Evolutionary conservation across 768 basidiomycete species (phyloP).

Genomic region (Suillus tomentosus): DNA sequence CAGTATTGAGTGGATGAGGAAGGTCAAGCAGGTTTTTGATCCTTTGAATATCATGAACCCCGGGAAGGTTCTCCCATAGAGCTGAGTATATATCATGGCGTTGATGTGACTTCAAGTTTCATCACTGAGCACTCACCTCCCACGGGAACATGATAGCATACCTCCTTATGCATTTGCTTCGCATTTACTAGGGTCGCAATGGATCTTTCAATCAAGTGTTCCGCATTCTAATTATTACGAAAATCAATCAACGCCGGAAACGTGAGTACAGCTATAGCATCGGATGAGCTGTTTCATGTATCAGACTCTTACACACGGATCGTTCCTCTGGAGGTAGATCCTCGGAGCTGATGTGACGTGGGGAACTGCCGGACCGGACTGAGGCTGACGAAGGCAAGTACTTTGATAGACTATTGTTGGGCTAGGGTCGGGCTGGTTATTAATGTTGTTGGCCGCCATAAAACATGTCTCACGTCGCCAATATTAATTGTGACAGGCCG

Average conservation of each 20-base stretch:
- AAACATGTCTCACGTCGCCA: background rate
- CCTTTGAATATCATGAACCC: constrained; percentile 93
- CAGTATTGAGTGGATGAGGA: constrained; percentile 88
- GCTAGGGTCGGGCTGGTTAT: background rate
- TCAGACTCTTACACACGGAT: background rate
- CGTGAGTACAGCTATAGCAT: constrained; percentile 8
- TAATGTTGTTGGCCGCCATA: background rate
- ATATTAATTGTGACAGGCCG: background rate
- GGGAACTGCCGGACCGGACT: background rate
- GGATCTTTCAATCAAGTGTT: background rate
- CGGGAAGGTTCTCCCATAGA: constrained; percentile 66
- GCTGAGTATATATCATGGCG: background rate
- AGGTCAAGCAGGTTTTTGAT: constrained; percentile 87
- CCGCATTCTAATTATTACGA: background rate
- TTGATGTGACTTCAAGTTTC: background rate
- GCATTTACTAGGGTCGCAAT: background rate
- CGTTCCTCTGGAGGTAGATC: constrained; percentile 11
- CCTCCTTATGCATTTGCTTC: background rate
- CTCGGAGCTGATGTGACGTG: constrained; percentile 12
- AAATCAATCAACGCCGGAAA: background rate
- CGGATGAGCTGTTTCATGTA: background rate
- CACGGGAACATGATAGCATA: background rate
- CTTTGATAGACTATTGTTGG: background rate
- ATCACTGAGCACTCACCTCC: background rate
- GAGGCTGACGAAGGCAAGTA: background rate